Conservation (phyloP, 345 rosid genomes). For the Eucalyptus pauciflora region DNA sequence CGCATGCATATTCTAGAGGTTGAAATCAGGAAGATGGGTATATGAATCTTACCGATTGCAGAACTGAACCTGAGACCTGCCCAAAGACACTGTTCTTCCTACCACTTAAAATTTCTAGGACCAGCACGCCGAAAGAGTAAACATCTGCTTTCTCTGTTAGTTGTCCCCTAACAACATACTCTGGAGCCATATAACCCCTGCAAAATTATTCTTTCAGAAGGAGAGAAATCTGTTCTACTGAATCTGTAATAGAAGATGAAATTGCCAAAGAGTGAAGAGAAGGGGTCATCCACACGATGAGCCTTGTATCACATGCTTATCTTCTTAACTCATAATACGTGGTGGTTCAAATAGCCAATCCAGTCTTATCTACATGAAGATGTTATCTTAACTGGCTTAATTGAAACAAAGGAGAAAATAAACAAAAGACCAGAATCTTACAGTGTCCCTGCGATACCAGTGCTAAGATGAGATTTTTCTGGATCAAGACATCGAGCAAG, state of each 20-base stretch:
- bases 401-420: neutral
- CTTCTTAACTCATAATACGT: neutral
- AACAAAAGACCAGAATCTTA: neutral
- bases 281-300: neutral
- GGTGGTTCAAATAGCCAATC: neutral
- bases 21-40: neutral
- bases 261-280: neutral
- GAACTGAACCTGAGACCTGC: neutral
- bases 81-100: neutral
- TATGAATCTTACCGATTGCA: neutral
- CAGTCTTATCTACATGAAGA: neutral
- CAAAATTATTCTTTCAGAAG: neutral
- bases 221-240: neutral
- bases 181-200: conserved; percentile 12
- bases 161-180: conserved; percentile 6
- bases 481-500: conserved; percentile 2
- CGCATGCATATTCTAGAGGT: neutral
- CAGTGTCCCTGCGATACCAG: conserved; percentile 11
- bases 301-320: neutral
- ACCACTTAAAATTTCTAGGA: conserved; percentile 2
- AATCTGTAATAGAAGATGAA: neutral
- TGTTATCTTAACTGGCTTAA: neutral
- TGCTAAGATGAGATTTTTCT: conserved; percentile 3
- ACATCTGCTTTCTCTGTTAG: conserved; percentile 8
- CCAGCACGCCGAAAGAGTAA: neutral